These are phyloP conservation scores for Exophiala sp. DNA, from an alignment of 2,329 filamentous ascomycete genomes.

Conservation along the genomic window DNA sequence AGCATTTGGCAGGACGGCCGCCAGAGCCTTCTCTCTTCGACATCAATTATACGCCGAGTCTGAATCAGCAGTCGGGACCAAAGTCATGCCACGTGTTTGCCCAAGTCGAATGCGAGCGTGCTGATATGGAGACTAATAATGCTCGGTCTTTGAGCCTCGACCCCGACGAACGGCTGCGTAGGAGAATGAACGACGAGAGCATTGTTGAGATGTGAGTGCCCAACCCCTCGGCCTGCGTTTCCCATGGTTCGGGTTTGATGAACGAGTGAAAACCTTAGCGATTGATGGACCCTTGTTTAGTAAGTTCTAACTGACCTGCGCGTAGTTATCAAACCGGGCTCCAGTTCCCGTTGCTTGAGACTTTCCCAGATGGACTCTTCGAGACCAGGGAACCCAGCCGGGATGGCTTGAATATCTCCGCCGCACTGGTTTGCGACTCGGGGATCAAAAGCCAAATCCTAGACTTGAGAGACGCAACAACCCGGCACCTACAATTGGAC, in stretches of 20 bases:
- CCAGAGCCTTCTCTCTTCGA: slow-evolving; percentile 31
- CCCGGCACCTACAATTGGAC: slow-evolving; percentile 60
- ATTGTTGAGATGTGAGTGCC: slow-evolving; percentile 23
- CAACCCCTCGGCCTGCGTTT: neutral
- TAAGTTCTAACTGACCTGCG: slow-evolving; percentile 4
- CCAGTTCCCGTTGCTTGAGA: slow-evolving; percentile 69
- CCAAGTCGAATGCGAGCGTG: slow-evolving; percentile 23
- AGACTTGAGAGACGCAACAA: slow-evolving; percentile 57
- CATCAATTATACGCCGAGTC: slow-evolving; percentile 38
- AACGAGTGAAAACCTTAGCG: neutral
- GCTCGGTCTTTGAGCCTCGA: slow-evolving; percentile 9
- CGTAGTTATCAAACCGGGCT: slow-evolving; percentile 23
- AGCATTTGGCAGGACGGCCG: neutral
- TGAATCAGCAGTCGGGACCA: slow-evolving; percentile 36
- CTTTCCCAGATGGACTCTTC: slow-evolving; percentile 70
- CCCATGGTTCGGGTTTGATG: neutral
- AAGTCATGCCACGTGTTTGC: slow-evolving; percentile 30
- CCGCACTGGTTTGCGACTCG: slow-evolving; percentile 58
- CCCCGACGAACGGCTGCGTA: slow-evolving; percentile 22
- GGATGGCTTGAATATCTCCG: slow-evolving; percentile 37
- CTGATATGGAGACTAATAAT: slow-evolving; percentile 4
- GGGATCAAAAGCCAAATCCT: slow-evolving; percentile 65
- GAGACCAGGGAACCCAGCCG: slow-evolving; percentile 40
- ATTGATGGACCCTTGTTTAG: neutral
- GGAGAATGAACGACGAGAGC: slow-evolving; percentile 23